Percentiles rank a stretch among this genome's conserved stretches.
These are phyloP conservation scores for Tephrocybe sp. DNA, from an alignment of 768 basidiomycete genomes.

Conservation along the genomic window DNA sequence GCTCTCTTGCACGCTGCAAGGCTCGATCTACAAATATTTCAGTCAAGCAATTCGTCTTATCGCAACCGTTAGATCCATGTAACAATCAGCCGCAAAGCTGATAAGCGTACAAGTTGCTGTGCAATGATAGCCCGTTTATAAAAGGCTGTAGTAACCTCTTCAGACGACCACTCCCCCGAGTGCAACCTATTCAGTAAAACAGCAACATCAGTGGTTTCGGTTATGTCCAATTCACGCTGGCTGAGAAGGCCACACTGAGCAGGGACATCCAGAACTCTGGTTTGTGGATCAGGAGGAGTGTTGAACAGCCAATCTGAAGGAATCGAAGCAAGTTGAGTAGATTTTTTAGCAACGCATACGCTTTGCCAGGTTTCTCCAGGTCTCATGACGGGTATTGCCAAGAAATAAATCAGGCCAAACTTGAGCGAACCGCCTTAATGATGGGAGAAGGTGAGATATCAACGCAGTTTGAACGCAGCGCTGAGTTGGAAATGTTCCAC, in stretches of 20 bases:
- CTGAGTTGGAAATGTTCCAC: too few relatives aligned
- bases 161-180: constrained; percentile 48
- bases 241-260: constrained; percentile 51
- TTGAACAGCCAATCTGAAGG: constrained; percentile 55
- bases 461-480: too few relatives aligned
- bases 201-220: constrained; percentile 44
- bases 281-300: constrained; percentile 34
- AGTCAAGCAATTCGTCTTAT: constrained; percentile 51
- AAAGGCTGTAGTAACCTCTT: constrained; percentile 60
- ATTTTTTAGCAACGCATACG: constrained; percentile 35
- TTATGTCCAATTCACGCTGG: constrained; percentile 58
- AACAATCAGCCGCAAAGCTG: neutral
- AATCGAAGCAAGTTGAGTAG: constrained; percentile 49
- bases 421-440: neutral
- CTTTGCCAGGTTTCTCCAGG: constrained; percentile 22
- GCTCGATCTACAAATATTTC: constrained; percentile 60
- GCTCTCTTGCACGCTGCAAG: constrained; percentile 43
- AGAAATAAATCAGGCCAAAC: too few relatives aligned
- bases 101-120: constrained; percentile 55
- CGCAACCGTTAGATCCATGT: neutral
- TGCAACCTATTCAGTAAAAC: constrained; percentile 47
- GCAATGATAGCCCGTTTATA: constrained; percentile 69
- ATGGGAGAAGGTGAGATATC: too few relatives aligned
- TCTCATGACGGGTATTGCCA: too few relatives aligned
- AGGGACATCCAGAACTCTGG: constrained; percentile 53